Base-by-base conservation (phyloP, 139 green algal species). In the Limnomonas spitsbergensis region DNA sequence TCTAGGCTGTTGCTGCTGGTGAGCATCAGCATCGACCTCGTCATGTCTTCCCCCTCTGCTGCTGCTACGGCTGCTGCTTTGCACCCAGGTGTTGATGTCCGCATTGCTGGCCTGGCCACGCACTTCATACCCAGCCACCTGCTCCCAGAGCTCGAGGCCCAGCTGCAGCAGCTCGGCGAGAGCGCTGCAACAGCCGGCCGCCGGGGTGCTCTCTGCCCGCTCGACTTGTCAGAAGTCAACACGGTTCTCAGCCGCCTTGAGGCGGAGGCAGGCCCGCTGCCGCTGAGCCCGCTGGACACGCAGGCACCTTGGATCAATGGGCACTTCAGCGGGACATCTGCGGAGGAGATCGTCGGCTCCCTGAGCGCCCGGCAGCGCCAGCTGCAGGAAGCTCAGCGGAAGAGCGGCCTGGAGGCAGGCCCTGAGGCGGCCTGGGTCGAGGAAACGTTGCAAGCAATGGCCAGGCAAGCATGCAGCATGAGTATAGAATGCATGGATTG, bases 81-180 rank as follows among this genome's bases (percentile, higher is more conserved):
- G 1, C 80, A 40, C 73, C 4, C 85, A 92, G 92, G 92, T 2
- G 61, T 77, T 3, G 83, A 94, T 71, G 76, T 94, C 1, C 89
- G 88, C 66, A 83, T 90, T 37, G 84, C 89, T 0, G 90, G 89
- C 9, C 78, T 98, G 2, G 94, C 94, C 4, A 98, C 94, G 0
- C 94, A 98, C 87, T 93, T 88, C 75, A 75, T 98, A 2, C 85
- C 84, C 32, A 93, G 84, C 0, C 53, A 72, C 6, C 29, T 78
- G 34, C 81, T 97, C 9, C 54, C 80, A 0, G 81, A 83, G 20
- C 32, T 94, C 40, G 68, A 86, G 75, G 2, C 69, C 29, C 38
- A 75, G 53, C 68, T 96, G 36, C 38, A 80, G 26, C 29, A 14
- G 14, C 47, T 61, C 47, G 20, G 47, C 20, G 47, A 61, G 47